Evolutionary conservation across 2,329 filamentous ascomycete genomes (phyloP).

Genomic region (Alternaria sp.): DNA sequence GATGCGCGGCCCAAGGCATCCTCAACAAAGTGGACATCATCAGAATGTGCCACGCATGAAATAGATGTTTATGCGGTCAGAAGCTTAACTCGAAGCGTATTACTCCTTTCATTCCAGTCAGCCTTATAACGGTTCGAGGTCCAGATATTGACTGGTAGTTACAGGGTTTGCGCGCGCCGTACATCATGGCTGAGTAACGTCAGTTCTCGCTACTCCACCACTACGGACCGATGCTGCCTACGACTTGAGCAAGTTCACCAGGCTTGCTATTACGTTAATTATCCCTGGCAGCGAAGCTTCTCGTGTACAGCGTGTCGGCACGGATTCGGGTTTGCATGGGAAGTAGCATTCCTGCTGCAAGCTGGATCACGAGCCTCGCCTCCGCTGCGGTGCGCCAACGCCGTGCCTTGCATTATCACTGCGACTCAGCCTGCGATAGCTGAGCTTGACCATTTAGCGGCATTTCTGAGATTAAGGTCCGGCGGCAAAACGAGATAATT

Average conservation of each 20-base stretch:
- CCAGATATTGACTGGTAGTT: conserved; percentile 34
- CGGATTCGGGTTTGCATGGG: conserved; percentile 17
- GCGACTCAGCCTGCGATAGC: conserved; percentile 22
- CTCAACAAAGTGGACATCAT: conserved; percentile 8
- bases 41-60: conserved; percentile 19
- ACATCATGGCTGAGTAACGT: conserved; percentile 23
- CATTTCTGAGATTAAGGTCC: conserved; percentile 19
- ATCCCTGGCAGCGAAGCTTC: not conserved
- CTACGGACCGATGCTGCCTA: conserved; percentile 18
- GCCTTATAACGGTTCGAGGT: conserved; percentile 36
- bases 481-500: conserved; percentile 34
- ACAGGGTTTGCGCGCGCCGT: conserved; percentile 32
- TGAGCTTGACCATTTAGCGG: conserved; percentile 29
- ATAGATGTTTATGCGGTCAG: conserved; percentile 13
- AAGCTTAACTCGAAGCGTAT: conserved; percentile 20
- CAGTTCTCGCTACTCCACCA: conserved; percentile 13
- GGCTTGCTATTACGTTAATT: not conserved
- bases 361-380: conserved; percentile 32
- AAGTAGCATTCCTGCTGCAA: conserved; percentile 25
- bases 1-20: conserved; percentile 17
- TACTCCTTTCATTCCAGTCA: conserved; percentile 31
- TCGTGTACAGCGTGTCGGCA: conserved; percentile 7
- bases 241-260: not conserved
- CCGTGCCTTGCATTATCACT: conserved; percentile 34
- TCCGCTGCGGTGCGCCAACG: conserved; percentile 36